phyloP scores from a whole-genome alignment of 148 eudicot species.

The Rhododendron henanense region DNA sequence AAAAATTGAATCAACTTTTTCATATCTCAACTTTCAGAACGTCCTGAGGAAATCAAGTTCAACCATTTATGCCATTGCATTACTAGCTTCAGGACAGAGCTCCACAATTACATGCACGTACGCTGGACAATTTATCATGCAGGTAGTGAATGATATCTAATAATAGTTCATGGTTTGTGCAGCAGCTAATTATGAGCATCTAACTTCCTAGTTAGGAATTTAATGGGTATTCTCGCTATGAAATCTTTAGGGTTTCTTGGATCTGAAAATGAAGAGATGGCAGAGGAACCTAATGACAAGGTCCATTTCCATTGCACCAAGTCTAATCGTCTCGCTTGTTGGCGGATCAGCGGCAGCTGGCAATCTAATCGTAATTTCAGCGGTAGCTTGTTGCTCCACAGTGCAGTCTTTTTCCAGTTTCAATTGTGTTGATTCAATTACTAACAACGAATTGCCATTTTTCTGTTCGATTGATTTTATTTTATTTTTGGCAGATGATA shows the following conservation, averaged over 20 bases:
- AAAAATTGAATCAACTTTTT: neutral
- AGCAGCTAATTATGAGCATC: neutral
- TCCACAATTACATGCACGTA: slow-evolving; percentile 86
- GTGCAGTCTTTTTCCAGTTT: neutral
- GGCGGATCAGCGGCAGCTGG: slow-evolving; percentile 39
- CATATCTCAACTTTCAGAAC: slow-evolving; percentile 30
- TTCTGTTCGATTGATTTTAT: neutral
- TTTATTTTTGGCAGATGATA: slow-evolving; percentile 53
- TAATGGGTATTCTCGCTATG: neutral
- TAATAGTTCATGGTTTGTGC: neutral
- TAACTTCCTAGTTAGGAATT: neutral
- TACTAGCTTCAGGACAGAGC: slow-evolving; percentile 87
- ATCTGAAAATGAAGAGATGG: slow-evolving; percentile 40
- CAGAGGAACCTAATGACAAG: slow-evolving; percentile 36
- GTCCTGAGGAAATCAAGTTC: slow-evolving; percentile 67
- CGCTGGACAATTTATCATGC: slow-evolving; percentile 90
- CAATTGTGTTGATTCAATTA: neutral
- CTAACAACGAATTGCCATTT: neutral
- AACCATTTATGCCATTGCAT: slow-evolving; percentile 63
- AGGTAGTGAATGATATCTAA: slow-evolving; percentile 27
- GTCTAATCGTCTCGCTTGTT: slow-evolving; percentile 35
- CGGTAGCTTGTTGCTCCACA: slow-evolving; percentile 27
- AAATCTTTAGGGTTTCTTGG: slow-evolving; percentile 36
- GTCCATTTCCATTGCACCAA: slow-evolving; percentile 42
- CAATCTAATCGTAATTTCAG: slow-evolving; percentile 56